Evolutionary conservation across 257 asterid genomes (phyloP), one percentile per base, ranked within the genome.

Genomic region (Solanum corneliomulleri): DNA sequence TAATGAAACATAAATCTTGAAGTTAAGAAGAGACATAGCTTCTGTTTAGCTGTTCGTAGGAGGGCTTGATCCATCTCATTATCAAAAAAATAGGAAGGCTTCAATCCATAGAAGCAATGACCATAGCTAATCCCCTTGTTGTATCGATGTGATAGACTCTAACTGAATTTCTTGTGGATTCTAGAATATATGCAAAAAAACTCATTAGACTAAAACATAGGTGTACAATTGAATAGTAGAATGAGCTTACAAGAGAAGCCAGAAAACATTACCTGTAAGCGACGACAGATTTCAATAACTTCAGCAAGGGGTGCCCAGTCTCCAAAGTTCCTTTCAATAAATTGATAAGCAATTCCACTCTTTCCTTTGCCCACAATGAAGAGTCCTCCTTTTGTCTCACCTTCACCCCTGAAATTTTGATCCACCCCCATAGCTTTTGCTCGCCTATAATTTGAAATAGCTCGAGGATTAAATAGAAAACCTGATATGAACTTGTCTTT

Each of bases 261-360:
- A 27, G 72, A 87, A 81, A 62, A 60, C 86, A 75, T 2, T 92
- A 96, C 98, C 98, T 96, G 96, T 83, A 96, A 75, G n/a, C 91
- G 94, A 80, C 80, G 89, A 88, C 98, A 96, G 83, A 96, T 90
- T 80, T 94, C 98, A 72, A 95, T 66, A 75, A 96, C 91, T 91
- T 96, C 98, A 83, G 96, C 85, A 37, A 90, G 86, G 74, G 98
- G 98, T 35, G 98, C 97, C 98, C 98, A 95, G 89, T 95, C 98
- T 27, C 98, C 97, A 31, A 95, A 93, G 87, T 94, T 95, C 87
- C 98, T 95, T 91, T 95, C 98, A 5, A 94, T 91, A 89, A 95
- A 95, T 94, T 95, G 97, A 89, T 93, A 94, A 77, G 94, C 97
- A 21, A 94, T 89, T 56, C 98, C 98, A 88, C 92, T 91, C 86